Base-by-base conservation (phyloP, 176 grass and related monocot genomes). In the Ananas comosus region DNA sequence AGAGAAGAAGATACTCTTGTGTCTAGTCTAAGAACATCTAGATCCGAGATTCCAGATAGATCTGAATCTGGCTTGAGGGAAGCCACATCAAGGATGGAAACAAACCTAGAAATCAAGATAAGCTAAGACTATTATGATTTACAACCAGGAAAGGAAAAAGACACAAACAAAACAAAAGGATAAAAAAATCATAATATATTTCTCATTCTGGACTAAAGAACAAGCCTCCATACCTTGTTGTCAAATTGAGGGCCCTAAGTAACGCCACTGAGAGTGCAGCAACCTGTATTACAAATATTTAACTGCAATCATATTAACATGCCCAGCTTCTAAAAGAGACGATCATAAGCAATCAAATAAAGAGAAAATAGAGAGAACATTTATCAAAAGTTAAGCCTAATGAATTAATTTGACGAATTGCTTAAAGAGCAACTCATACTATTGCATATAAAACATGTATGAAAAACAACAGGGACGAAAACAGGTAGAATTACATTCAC, bases 241-340 rank as follows among this genome's bases (percentile, higher is more conserved):
- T 85, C 83, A 96, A 73, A 81, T 96, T 89, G 70, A 96, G 88
- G 56, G 83, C 92, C 81, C 92, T 91, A 69, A 96, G 92, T 61
- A 96, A 65, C 72, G 89, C 86, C 66, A 96, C 92, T 68, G 92
- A 96, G 50, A 96, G 74, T 74, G 92, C 92, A 58, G 83, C 91
- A 73, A 92, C 74, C 88, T 89, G 83, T 75, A 89, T 81, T 74
- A 51, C 59, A 78, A 78, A 78, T 50, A 50, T 74, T 78, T 77
- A 57, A 57, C 65, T 64, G 27, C 14, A 59, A 16, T 17, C 19
- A 17, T 21, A 59, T 19, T 14, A 17, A 59, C 1, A 59, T 1
- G 14, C n/a, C 19, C 14, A 19, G 19, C 54, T 59, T 17, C 13
- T 59, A 17, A 59, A 21, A 18, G 13, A 5, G 6, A 17, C 13